These are phyloP conservation scores for Salix purpurea DNA, from an alignment of 345 rosid genomes.

Conservation along the genomic window DNA sequence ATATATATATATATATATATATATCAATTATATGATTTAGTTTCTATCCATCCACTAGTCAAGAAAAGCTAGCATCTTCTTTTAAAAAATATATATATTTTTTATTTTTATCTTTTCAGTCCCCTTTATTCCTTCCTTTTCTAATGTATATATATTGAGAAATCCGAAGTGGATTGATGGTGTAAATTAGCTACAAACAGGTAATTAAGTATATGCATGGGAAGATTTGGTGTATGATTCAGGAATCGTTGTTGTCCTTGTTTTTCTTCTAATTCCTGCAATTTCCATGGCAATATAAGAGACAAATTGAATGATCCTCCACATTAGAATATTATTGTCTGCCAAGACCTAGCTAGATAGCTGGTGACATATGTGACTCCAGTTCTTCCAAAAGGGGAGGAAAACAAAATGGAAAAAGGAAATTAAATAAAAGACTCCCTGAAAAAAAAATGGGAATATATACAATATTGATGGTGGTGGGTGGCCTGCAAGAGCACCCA, in stretches of 20 bases:
- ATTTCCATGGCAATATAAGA: conserved; percentile 1
- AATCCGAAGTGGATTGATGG: neutral
- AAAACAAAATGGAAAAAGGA: neutral
- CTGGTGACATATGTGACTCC: neutral
- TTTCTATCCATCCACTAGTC: neutral
- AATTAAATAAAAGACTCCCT: too few species aligned
- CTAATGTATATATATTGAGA: neutral
- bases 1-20: too few species aligned
- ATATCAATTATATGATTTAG: too few species aligned
- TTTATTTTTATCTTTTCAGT: too few species aligned
- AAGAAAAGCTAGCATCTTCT: too few species aligned
- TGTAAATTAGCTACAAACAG: neutral
- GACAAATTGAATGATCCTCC: neutral
- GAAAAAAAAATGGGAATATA: neutral
- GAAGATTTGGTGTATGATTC: neutral
- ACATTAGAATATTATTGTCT: neutral
- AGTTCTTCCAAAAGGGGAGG: neutral
- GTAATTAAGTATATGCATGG: neutral
- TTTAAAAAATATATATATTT: too few species aligned
- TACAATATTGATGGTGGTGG: neutral
- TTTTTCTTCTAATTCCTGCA: neutral
- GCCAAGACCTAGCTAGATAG: neutral
- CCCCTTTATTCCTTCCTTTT: too few species aligned
- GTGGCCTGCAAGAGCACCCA: conserved; percentile 10
- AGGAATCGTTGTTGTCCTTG: neutral